Conservation (phyloP, 1,284 basidiomycete genomes). For the Inonotus obliquus region DNA sequence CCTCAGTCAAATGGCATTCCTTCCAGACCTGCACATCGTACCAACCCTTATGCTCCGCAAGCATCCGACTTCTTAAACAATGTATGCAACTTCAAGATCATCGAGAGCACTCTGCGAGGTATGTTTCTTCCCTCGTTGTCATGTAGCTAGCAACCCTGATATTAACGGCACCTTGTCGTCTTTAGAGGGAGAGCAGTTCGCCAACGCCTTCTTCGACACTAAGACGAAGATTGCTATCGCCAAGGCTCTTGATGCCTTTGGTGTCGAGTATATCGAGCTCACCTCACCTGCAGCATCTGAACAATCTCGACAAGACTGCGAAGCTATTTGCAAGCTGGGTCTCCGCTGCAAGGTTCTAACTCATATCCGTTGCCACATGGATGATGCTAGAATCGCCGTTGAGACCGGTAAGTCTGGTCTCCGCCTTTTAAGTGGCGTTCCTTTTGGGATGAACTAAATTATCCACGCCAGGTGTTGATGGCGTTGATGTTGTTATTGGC, state of each 20-base stretch:
- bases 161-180: conserved; percentile 18
- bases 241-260: conserved; percentile 94
- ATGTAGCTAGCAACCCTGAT: neutral
- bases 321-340: conserved; percentile 99
- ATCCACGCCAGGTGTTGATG: conserved; percentile 80
- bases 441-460: neutral
- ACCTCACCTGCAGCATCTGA: conserved; percentile 98
- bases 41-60: conserved; percentile 85
- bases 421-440: neutral
- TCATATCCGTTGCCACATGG: conserved; percentile 99
- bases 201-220: conserved; percentile 98
- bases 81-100: conserved; percentile 92
- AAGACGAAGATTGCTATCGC: conserved; percentile 99
- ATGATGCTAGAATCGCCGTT: conserved; percentile 97
- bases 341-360: conserved; percentile 97
- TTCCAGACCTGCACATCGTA: conserved; percentile 34
- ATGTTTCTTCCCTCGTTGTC: conserved; percentile 23
- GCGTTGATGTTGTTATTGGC: conserved; percentile 99
- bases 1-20: conserved; percentile 26
- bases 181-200: conserved; percentile 97
- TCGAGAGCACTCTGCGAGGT: conserved; percentile 95
- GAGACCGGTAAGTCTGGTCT: conserved; percentile 74
- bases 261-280: conserved; percentile 99
- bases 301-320: conserved; percentile 92
- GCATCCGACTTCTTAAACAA: conserved; percentile 90